Evolutionary conservation across 331 rosid species (phyloP).

Genomic region (Dryas integrifolia): DNA sequence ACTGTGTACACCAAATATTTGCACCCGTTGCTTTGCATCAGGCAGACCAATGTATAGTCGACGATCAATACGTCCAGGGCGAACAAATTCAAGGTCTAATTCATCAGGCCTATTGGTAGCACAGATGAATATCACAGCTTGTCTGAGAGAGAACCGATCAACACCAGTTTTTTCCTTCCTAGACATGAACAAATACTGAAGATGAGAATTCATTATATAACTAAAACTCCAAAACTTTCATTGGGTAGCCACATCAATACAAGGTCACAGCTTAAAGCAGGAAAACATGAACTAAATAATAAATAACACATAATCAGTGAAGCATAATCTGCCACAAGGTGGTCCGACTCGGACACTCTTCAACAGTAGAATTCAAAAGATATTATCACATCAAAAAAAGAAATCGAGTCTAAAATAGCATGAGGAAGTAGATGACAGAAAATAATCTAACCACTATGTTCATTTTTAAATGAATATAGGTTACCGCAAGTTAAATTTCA

Average conservation of each 20-base stretch:
- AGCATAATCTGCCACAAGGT: background rate
- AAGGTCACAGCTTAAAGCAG: background rate
- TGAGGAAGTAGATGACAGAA: background rate
- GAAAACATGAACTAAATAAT: background rate
- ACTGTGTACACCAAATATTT: conserved; percentile 90
- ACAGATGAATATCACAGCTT: conserved; percentile 94
- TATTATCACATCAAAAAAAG: background rate
- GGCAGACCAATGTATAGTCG: conserved; percentile 94
- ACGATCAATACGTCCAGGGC: conserved; percentile 87
- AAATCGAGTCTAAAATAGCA: background rate
- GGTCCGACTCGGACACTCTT: background rate
- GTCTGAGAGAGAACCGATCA: conserved; percentile 84
- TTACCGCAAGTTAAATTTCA: background rate
- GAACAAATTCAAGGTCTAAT: conserved; percentile 85
- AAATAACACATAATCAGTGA: background rate
- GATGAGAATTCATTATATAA: background rate
- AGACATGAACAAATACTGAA: conserved; percentile 19
- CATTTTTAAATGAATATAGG: background rate
- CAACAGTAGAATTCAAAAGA: background rate
- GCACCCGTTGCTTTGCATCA: conserved; percentile 80
- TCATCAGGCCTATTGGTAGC: conserved; percentile 97
- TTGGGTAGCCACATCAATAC: background rate
- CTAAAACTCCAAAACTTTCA: background rate
- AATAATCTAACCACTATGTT: background rate
- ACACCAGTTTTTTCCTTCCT: conserved; percentile 90